Base-by-base conservation (phyloP, 345 rosid species). In the Populus tremula region DNA sequence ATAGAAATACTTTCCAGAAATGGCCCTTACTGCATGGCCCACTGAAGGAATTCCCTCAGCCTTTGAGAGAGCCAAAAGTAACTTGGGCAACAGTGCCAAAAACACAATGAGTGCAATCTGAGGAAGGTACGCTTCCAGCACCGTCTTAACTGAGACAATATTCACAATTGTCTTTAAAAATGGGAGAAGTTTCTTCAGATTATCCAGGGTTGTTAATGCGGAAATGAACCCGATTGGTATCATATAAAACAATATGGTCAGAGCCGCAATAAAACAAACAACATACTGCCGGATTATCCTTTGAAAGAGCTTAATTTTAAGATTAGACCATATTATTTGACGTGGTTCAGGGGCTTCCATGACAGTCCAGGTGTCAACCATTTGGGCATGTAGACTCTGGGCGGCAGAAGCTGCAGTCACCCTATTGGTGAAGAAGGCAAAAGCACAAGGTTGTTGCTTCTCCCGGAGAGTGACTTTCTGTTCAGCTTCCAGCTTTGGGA, bases 1-100 rank as follows among this genome's bases (percentile, higher is more conserved):
- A 84, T 93, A 91, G 73, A 95, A 95, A 79, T 90, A 95, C 71
- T 95, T 95, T 38, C 98, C 99, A 0, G 99, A 91, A 17, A 97
- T 81, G 47, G 98, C 99, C 75, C 98, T 86, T 69, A 85, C 77
- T 16, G 88, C 88, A 69, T 90, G 98, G 82, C 99, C 88, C 84
- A 63, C 72, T 5, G 91, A 87, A 50, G 96, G 89, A 78, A 95
- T 89, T 72, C 99, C 99, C 80, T 95, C 98, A 3, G 71, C 9
- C 84, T 95, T 95, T 13, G 99, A 93, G 39, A 95, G 92, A 77
- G 89, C 90, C 86, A 90, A 69, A 53, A 95, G 96, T 23, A 95
- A 63, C 85, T 73, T 88, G 9, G 99, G 94, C 82, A 93, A 77
- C 89, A 93, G 38, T 3, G 91, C 91, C 83, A 94, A 80, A 76